Evolutionary conservation across 2,329 filamentous ascomycete species (phyloP), one percentile per base, ranked within the genome.

Genomic region (Penicillium aurantiogriseum): DNA sequence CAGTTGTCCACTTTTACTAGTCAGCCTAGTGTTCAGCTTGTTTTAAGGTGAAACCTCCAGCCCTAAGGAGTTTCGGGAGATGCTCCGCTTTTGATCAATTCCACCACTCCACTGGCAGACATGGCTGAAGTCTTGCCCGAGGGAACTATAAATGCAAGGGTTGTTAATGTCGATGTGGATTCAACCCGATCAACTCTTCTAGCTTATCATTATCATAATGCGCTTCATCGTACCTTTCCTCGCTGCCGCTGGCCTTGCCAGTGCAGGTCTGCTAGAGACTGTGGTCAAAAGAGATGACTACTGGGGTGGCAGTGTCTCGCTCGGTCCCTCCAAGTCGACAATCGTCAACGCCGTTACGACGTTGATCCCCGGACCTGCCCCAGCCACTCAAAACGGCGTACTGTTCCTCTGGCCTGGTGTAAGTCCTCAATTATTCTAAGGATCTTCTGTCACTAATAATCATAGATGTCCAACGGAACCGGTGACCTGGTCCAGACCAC

Each of bases 401-500:
- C 69, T 79, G 0, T 77, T 76, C 64, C 69, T 79, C 36, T 79
- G 75, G 75, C 77, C 76, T 7, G 77, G 77, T 5, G 53, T 51
- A 4, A 45, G 46, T 40, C 3, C 6, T 21, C 5, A 2, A 7
- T 4, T 29, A 3, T 25, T 15, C 10, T 8, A 17, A 10, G 6
- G 10, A 3, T 5, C 6, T 7, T n/a, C 3, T 7, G 15, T 21
- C 11, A 13, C 46, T 36, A 25, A 51, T 5, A 19, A 11, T 5
- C 2, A 13, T 23, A 56, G 53, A 79, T 79, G 74, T 76, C 73
- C 51, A 79, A 78, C 59, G 76, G 77, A 39, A 79, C 77, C 3
- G 76, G 76, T 1, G 72, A 79, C 49, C 66, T 79, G 17, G 64
- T 79, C 45, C 76, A 79, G 57, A 75, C 75, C 0, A 78, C 75